Conservation (phyloP, 192 early-diverging fungal genomes). For the Diversispora eburnea region DNA sequence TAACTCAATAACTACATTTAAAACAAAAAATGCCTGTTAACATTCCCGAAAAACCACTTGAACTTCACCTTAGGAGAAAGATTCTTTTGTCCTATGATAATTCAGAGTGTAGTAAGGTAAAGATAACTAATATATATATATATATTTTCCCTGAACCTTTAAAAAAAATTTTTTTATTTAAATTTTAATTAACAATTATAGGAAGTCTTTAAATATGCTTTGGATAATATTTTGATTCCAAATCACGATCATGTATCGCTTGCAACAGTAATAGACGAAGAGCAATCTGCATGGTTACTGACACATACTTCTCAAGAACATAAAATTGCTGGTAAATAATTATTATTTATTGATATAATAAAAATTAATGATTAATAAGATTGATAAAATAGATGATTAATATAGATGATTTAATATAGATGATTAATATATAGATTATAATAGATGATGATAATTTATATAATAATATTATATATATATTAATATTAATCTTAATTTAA, state of each 20-base stretch:
- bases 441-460: not conserved
- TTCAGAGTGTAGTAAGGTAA: constrained; percentile 20
- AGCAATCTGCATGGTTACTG: constrained; percentile 14
- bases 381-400: too few species aligned
- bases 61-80: constrained; percentile 14
- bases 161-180: not conserved
- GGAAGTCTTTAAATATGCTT: constrained; percentile 1
- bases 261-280: constrained; percentile 19
- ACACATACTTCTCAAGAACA: constrained; percentile 6
- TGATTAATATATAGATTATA: too few species aligned
- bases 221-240: constrained; percentile 22
- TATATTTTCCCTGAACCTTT: too few species aligned
- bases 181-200: not conserved
- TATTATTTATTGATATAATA: not conserved
- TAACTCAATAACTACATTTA: too few species aligned
- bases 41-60: constrained; percentile 13
- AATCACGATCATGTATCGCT: not conserved
- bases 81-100: constrained; percentile 19
- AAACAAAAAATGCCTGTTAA: not conserved
- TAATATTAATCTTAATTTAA: too few species aligned
- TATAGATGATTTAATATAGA: too few species aligned
- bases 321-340: constrained; percentile 18
- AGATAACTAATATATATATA: too few species aligned
- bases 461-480: too few species aligned
- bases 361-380: too few species aligned